These are phyloP conservation scores for Metarhizium album DNA, from an alignment of 2,329 filamentous ascomycete species.

Conservation along the genomic window DNA sequence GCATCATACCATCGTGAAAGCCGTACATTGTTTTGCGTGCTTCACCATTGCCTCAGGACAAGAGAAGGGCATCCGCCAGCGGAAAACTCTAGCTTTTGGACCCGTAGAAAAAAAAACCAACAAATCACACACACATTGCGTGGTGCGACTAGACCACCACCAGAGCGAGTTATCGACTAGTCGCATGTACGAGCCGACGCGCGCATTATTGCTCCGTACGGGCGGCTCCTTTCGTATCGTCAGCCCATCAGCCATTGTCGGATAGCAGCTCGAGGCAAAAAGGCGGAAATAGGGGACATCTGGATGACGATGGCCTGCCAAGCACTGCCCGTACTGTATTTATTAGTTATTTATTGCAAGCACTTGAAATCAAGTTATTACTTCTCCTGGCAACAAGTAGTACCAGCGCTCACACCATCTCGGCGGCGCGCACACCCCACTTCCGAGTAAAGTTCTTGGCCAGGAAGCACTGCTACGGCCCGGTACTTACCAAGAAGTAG, in stretches of 20 bases:
- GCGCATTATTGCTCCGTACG: neutral
- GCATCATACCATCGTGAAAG: slow-evolving; percentile 8
- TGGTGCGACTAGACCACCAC: neutral
- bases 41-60: neutral
- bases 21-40: slow-evolving; percentile 2
- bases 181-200: neutral
- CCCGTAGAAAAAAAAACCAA: neutral
- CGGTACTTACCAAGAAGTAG: too few species aligned
- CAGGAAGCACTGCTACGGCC: neutral
- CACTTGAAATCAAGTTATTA: too few species aligned
- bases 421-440: neutral
- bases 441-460: neutral
- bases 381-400: neutral
- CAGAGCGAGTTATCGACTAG: neutral
- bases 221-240: neutral
- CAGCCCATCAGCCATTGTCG: neutral
- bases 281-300: neutral
- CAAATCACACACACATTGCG: neutral
- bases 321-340: neutral
- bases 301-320: neutral
- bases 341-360: too few species aligned
- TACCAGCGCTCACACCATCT: neutral
- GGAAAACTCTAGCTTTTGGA: neutral
- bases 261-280: neutral
- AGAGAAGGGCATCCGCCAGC: neutral